Conservation (phyloP, 352 stramenopile genomes). For the Phytopythium aichiense region DNA sequence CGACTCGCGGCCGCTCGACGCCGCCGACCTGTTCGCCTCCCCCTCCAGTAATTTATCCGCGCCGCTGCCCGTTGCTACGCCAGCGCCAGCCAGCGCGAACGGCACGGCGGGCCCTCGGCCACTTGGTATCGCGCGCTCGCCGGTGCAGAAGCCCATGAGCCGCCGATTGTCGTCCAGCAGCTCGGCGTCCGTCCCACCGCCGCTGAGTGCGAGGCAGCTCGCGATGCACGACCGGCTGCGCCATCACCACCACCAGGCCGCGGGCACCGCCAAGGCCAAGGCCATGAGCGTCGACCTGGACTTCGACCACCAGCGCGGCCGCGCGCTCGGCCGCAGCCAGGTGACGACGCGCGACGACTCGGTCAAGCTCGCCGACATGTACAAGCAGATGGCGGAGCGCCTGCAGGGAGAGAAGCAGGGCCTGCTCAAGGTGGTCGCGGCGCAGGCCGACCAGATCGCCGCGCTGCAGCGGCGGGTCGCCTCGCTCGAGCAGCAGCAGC, state of each 20-base stretch:
- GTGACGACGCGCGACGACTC: constrained; percentile 54
- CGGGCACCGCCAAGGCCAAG: not conserved
- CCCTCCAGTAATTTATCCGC: constrained; percentile 29
- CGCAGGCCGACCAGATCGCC: constrained; percentile 69
- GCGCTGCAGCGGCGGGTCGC: constrained; percentile 75
- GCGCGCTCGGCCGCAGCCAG: constrained; percentile 6
- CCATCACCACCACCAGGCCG: not conserved
- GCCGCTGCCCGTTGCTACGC: not conserved
- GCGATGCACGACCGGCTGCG: constrained; percentile 1
- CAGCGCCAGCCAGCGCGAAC: constrained; percentile 1
- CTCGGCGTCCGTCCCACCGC: not conserved
- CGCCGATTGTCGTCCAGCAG: not conserved
- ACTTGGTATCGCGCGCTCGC: not conserved
- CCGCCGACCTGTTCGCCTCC: constrained; percentile 16
- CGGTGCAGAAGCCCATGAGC: constrained; percentile 1
- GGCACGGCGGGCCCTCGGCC: not conserved
- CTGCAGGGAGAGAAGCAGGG: constrained; percentile 76
- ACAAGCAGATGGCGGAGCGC: constrained; percentile 77
- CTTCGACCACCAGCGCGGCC: not conserved
- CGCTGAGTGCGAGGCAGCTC: not conserved
- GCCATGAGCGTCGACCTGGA: constrained; percentile 6
- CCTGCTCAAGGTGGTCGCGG: constrained; percentile 60
- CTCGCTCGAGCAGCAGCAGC: constrained; percentile 39
- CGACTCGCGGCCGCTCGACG: constrained; percentile 1
- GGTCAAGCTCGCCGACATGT: constrained; percentile 70